A percentile compares a stretch with the other conserved stretches of the same genome.
phyloP scores from a whole-genome alignment of 2,329 filamentous ascomycete species.

The Blastomyces emzantsi region DNA sequence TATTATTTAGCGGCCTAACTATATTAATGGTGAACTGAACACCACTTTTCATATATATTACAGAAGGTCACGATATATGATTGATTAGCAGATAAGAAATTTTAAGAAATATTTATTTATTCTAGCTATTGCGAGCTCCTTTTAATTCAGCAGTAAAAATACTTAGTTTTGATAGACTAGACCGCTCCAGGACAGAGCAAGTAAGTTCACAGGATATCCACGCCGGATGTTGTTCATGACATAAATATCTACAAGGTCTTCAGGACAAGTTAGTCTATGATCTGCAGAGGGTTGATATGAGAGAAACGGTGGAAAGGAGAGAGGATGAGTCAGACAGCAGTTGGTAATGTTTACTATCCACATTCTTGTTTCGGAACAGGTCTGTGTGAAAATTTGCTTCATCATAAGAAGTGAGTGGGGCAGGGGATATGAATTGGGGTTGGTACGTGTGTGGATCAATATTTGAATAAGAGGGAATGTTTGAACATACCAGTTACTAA shows the following conservation, averaged over 20 bases:
- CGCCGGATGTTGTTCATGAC: too few relatives aligned
- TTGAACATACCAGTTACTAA: conserved; percentile 11
- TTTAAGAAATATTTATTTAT: neutral
- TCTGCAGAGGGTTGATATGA: neutral
- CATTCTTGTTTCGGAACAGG: conserved; percentile 60
- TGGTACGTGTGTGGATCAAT: conserved; percentile 4
- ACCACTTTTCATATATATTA: neutral
- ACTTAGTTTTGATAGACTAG: neutral
- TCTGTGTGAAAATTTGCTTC: conserved; percentile 49
- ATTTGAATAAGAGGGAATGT: conserved; percentile 9
- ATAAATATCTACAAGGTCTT: conserved; percentile 2
- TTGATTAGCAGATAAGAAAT: neutral
- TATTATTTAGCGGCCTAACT: neutral
- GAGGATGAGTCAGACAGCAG: conserved; percentile 38
- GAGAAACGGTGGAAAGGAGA: neutral
- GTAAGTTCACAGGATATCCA: neutral
- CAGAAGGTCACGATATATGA: neutral
- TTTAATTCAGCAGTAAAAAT: neutral
- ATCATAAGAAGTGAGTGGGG: conserved; percentile 37
- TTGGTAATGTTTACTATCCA: conserved; percentile 36
- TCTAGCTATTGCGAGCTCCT: neutral
- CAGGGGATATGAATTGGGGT: conserved; percentile 13
- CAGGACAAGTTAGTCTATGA: conserved; percentile 1
- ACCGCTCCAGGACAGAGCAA: neutral
- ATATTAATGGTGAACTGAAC: neutral